Percentiles rank a stretch among this genome's conserved stretches.
phyloP scores from a whole-genome alignment of 805 yeast species.

The Lachancea meyersii region DNA sequence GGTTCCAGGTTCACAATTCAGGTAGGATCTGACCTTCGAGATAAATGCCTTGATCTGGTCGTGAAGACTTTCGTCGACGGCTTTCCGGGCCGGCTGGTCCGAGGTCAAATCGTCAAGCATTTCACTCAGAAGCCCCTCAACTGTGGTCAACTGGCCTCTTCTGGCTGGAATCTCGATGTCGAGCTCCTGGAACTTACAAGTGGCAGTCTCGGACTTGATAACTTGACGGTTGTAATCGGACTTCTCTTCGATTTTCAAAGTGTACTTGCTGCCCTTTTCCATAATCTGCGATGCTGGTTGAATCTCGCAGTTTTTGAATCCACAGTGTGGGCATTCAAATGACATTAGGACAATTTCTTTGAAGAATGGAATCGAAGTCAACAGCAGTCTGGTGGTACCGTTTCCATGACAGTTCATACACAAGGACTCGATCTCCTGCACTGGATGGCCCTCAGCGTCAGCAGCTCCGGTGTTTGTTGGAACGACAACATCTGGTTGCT shows the following conservation, averaged over 20 bases:
- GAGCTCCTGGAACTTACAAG: constrained; percentile 71
- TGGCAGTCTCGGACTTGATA: constrained; percentile 82
- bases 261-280: constrained; percentile 75
- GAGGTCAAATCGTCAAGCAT: constrained; percentile 73
- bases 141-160: constrained; percentile 85
- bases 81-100: constrained; percentile 78
- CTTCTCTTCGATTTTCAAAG: constrained; percentile 57
- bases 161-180: constrained; percentile 95
- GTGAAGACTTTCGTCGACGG: constrained; percentile 65
- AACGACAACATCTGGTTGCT: constrained; percentile 37
- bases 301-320: constrained; percentile 81
- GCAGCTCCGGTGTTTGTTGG: constrained; percentile 62
- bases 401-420: constrained; percentile 92
- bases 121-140: constrained; percentile 82
- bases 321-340: constrained; percentile 93
- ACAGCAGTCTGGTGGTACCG: constrained; percentile 75
- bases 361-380: constrained; percentile 88
- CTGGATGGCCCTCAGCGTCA: constrained; percentile 87
- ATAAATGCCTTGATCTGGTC: constrained; percentile 71
- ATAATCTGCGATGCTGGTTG: constrained; percentile 95
- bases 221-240: constrained; percentile 85
- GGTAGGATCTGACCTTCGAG: constrained; percentile 48
- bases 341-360: constrained; percentile 90
- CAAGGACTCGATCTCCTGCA: constrained; percentile 88
- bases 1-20: constrained; percentile 60